phyloP scores from a whole-genome alignment of 352 stramenopile genomes.

The Phytophthora tentaculata region DNA sequence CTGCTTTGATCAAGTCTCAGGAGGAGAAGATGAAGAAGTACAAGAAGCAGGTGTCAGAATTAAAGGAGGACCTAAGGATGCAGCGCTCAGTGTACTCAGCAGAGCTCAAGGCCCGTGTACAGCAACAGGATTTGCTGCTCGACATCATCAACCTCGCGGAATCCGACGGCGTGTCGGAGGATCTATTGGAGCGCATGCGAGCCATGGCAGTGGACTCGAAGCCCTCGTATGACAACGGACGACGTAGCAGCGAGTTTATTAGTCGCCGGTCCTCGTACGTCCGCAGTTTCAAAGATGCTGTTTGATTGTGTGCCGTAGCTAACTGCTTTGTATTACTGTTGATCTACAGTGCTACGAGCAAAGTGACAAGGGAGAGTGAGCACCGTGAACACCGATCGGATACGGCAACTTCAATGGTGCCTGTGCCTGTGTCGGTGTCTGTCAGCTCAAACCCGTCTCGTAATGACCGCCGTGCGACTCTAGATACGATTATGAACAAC shows the following conservation, averaged over 20 bases:
- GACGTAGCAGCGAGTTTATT: conserved; percentile 33
- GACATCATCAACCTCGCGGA: conserved; percentile 62
- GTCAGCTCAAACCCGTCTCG: conserved; percentile 32
- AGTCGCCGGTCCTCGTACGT: conserved; percentile 42
- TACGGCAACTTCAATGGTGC: conserved; percentile 63
- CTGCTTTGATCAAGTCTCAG: conserved; percentile 85
- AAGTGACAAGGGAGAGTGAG: conserved; percentile 26
- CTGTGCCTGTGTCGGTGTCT: conserved; percentile 67
- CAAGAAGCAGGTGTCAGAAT: conserved; percentile 81
- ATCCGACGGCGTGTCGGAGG: conserved; percentile 51
- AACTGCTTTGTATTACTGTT: background rate
- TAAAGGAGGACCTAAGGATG: conserved; percentile 86
- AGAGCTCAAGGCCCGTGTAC: conserved; percentile 72
- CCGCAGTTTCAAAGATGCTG: background rate
- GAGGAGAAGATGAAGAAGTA: conserved; percentile 93
- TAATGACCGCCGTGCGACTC: conserved; percentile 47
- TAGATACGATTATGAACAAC: conserved; percentile 65
- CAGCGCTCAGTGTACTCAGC: conserved; percentile 81
- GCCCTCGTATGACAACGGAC: conserved; percentile 66
- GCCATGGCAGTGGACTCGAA: conserved; percentile 72
- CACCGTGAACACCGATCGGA: conserved; percentile 60
- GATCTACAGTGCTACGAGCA: conserved; percentile 21
- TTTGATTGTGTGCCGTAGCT: conserved; percentile 3
- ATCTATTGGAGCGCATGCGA: conserved; percentile 61
- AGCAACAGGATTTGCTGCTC: conserved; percentile 42